A percentile compares a stretch with the other conserved stretches of the same genome.
These are phyloP conservation scores for Blastomyces parvus DNA, from an alignment of 2,329 filamentous ascomycete genomes.

Conservation along the genomic window DNA sequence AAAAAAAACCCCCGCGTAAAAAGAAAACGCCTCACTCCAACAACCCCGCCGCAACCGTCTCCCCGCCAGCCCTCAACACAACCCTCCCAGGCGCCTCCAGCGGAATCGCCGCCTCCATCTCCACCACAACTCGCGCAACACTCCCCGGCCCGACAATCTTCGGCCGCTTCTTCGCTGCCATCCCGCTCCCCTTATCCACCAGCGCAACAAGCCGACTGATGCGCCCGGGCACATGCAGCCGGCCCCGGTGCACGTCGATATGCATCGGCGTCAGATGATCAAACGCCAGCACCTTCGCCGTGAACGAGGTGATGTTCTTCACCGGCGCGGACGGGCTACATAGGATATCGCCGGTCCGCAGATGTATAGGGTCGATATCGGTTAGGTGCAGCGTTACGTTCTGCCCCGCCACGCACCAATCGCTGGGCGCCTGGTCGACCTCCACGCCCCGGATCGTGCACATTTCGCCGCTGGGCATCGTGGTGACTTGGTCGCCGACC, in stretches of 20 bases:
- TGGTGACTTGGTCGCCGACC: slow-evolving; percentile 66
- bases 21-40: slow-evolving; percentile 50
- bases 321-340: slow-evolving; percentile 62
- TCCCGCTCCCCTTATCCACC: slow-evolving; percentile 69
- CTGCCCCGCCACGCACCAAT: slow-evolving; percentile 90
- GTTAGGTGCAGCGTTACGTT: slow-evolving; percentile 75
- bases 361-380: slow-evolving; percentile 74
- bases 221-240: slow-evolving; percentile 66
- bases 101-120: slow-evolving; percentile 63
- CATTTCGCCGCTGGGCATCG: slow-evolving; percentile 71
- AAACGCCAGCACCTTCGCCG: slow-evolving; percentile 77
- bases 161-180: slow-evolving; percentile 71
- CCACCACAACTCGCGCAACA: slow-evolving; percentile 68
- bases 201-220: slow-evolving; percentile 63
- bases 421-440: slow-evolving; percentile 59
- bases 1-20: background rate
- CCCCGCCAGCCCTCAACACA: slow-evolving; percentile 68
- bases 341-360: slow-evolving; percentile 78
- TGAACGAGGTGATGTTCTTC: slow-evolving; percentile 61
- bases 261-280: slow-evolving; percentile 81
- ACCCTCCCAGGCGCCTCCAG: slow-evolving; percentile 72
- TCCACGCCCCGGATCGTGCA: slow-evolving; percentile 75
- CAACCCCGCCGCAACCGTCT: slow-evolving; percentile 79
- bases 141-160: slow-evolving; percentile 70
- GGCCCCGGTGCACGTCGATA: slow-evolving; percentile 78